phyloP scores from a whole-genome alignment of 1,284 basidiomycete genomes.

The Abortiporus biennis region DNA sequence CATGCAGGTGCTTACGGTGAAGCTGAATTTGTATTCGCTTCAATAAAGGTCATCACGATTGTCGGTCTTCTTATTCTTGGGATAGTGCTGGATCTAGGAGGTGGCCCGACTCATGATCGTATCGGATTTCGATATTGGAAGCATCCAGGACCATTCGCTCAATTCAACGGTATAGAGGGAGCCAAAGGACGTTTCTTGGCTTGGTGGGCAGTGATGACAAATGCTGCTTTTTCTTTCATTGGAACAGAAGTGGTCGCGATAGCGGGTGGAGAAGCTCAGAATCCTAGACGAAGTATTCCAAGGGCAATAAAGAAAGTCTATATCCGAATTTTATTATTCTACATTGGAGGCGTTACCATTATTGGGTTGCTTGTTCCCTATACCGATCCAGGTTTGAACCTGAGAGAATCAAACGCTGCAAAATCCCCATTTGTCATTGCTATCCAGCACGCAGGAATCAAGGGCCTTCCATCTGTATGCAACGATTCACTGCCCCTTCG shows the following conservation, averaged over 20 bases:
- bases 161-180: constrained; percentile 50
- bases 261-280: constrained; percentile 24
- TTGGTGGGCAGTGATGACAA: constrained; percentile 61
- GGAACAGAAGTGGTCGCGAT: constrained; percentile 81
- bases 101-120: constrained; percentile 43
- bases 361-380: constrained; percentile 78
- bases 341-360: constrained; percentile 34
- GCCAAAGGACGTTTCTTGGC: constrained; percentile 61
- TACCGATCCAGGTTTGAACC: constrained; percentile 49
- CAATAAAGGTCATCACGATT: constrained; percentile 79
- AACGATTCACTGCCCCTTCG: neutral
- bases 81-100: constrained; percentile 69
- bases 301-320: constrained; percentile 45
- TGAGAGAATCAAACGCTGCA: constrained; percentile 53
- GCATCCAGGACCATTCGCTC: constrained; percentile 66
- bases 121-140: constrained; percentile 37
- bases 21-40: constrained; percentile 69
- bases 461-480: constrained; percentile 45
- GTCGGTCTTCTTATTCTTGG: constrained; percentile 48
- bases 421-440: constrained; percentile 86
- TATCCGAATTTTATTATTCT: constrained; percentile 39
- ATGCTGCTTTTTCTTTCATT: constrained; percentile 81
- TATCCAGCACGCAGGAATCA: constrained; percentile 69
- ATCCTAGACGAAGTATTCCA: constrained; percentile 30
- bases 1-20: constrained; percentile 58